Evolutionary conservation across 495 filamentous ascomycete genomes (phyloP).

Genomic region (Hypoxylon lenormandii): DNA sequence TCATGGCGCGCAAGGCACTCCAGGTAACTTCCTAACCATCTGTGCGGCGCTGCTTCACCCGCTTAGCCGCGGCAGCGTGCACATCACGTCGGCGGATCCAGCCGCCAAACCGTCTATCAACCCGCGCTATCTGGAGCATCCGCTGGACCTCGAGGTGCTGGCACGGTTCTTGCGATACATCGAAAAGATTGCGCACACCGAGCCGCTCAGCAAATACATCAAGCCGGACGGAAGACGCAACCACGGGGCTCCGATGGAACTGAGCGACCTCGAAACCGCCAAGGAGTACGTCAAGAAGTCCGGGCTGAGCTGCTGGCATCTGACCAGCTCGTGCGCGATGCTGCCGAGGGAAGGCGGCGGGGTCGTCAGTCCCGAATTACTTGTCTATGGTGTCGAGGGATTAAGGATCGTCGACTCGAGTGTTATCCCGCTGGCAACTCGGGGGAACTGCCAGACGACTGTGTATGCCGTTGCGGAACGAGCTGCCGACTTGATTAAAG

Average conservation of each 20-base stretch:
- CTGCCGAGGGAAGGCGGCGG: conserved; percentile 56
- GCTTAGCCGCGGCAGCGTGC: conserved; percentile 12
- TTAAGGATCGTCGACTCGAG: background rate
- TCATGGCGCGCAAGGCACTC: background rate
- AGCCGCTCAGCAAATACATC: background rate
- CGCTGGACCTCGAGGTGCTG: conserved; percentile 15
- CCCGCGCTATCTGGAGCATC: conserved; percentile 12
- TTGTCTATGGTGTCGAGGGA: conserved; percentile 58
- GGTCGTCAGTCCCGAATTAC: conserved; percentile 62
- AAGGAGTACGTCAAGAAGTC: conserved; percentile 38
- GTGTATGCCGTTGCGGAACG: no score
- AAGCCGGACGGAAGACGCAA: background rate
- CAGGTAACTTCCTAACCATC: background rate
- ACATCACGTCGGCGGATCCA: conserved; percentile 18
- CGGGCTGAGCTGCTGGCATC: conserved; percentile 46
- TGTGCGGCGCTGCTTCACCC: background rate
- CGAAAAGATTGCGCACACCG: conserved; percentile 8
- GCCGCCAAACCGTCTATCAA: conserved; percentile 2
- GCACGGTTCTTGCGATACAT: conserved; percentile 8
- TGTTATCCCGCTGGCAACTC: background rate
- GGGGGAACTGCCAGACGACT: no score
- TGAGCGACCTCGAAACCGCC: background rate
- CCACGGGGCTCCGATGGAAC: background rate
- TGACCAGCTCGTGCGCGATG: conserved; percentile 62
- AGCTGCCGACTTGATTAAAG: no score